Evolutionary conservation across 78 protist genomes (phyloP).

Genomic region (Dictyostelium discoideum): DNA sequence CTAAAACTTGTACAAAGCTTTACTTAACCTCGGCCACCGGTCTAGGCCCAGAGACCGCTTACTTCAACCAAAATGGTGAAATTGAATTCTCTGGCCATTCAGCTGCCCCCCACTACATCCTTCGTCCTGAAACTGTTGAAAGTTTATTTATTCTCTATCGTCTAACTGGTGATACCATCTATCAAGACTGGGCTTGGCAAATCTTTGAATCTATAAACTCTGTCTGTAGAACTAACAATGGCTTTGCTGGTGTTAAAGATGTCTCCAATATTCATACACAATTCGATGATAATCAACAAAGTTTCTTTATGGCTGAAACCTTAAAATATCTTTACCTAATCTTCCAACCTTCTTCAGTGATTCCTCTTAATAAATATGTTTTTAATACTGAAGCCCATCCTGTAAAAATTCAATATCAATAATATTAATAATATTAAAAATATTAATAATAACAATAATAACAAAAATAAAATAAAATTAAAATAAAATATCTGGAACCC

Average conservation of each 20-base stretch:
- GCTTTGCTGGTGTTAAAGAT: slow-evolving; percentile 54
- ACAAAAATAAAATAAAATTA: too few species aligned
- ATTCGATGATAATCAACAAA: slow-evolving; percentile 72
- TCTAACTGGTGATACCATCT: slow-evolving; percentile 80
- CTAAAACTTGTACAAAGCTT: slow-evolving; percentile 37
- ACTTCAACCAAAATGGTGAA: slow-evolving; percentile 21
- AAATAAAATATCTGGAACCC: too few species aligned
- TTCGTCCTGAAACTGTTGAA: slow-evolving; percentile 93
- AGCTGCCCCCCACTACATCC: slow-evolving; percentile 35
- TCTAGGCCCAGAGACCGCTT: slow-evolving; percentile 83
- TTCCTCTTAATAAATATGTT: slow-evolving; percentile 88
- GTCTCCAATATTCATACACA: neutral
- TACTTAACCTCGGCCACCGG: slow-evolving; percentile 65
- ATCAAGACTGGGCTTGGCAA: slow-evolving; percentile 90
- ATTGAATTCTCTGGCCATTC: neutral
- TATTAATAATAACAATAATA: neutral
- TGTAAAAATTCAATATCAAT: neutral
- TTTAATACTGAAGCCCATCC: slow-evolving; percentile 97
- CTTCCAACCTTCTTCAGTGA: slow-evolving; percentile 73
- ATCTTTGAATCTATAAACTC: slow-evolving; percentile 76
- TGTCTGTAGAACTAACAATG: slow-evolving; percentile 29
- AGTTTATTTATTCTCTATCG: slow-evolving; percentile 83
- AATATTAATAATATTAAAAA: too few species aligned
- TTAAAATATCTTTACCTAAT: slow-evolving; percentile 90
- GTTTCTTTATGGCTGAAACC: slow-evolving; percentile 94